Percentiles rank a stretch among this genome's conserved stretches.
Evolutionary conservation across 1,139 yeast genomes (phyloP).

Genomic region (Hanseniaspora gamundiae): DNA sequence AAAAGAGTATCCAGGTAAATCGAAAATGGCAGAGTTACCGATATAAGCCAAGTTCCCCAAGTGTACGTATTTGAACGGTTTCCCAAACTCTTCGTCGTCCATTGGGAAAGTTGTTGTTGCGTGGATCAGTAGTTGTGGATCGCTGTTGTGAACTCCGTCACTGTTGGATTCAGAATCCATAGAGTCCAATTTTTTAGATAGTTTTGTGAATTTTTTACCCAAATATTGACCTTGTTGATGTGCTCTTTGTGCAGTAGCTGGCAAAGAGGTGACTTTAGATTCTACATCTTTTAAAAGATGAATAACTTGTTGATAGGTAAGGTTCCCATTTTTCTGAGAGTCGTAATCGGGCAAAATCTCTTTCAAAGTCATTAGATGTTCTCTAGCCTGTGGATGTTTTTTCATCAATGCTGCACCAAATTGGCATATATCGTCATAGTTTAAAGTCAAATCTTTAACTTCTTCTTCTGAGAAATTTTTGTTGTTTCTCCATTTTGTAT

Average conservation of each 20-base stretch:
- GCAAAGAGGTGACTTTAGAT: constrained; percentile 47
- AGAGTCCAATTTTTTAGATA: constrained; percentile 32
- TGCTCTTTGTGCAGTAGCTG: constrained; percentile 61
- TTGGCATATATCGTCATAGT: constrained; percentile 35
- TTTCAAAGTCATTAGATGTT: constrained; percentile 39
- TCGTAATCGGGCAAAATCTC: constrained; percentile 41
- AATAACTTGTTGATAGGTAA: constrained; percentile 38
- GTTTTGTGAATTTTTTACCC: constrained; percentile 40
- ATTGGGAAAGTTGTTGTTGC: neutral
- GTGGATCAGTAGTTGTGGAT: too few species aligned
- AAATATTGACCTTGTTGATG: constrained; percentile 52
- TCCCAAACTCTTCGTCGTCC: constrained; percentile 38
- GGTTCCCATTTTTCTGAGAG: constrained; percentile 31
- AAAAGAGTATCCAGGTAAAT: constrained; percentile 42
- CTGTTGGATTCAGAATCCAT: constrained; percentile 12
- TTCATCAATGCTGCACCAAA: constrained; percentile 34
- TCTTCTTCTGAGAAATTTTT: constrained; percentile 24
- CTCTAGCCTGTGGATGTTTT: constrained; percentile 46
- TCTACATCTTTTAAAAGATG: constrained; percentile 40
- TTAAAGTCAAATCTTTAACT: constrained; percentile 31
- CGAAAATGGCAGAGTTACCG: constrained; percentile 56
- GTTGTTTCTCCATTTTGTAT: constrained; percentile 1
- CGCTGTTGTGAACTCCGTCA: neutral
- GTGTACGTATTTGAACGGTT: constrained; percentile 47
- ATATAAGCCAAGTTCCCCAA: constrained; percentile 52